Base-by-base conservation (phyloP, 2,329 filamentous ascomycete species). In the Aspergillus sergii region DNA sequence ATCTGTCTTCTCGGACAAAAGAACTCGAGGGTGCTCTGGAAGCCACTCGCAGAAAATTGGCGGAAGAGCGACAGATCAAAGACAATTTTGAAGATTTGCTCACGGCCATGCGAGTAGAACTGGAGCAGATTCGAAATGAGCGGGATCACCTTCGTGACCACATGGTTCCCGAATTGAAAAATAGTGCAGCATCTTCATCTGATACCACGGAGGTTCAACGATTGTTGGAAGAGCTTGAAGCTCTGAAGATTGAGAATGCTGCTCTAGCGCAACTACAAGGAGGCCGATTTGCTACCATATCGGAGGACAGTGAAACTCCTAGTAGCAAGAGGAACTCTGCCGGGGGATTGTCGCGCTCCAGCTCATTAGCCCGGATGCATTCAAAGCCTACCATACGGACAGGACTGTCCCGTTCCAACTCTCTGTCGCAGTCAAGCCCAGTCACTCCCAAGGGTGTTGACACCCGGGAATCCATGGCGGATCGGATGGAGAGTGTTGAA, bases 31-130 rank as follows among this genome's bases (percentile, higher is more conserved):
- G 80, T 59, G 88, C 88, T 0, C 88, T 96, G 67, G 93, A 97
- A 69, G 93, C 96, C 72, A 86, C 94, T 55, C 89, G 91, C 66
- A 88, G 94, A 70, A 90, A 92, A 69, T 83, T 99, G 51, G 84
- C 87, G 0, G 93, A 98, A 73, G 95, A 99, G 79, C 87, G 91
- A 61, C 87, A 92, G 75, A 88, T 91, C 70, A 97, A 96, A 77
- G 89, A 92, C 73, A 97, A 96, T 76, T 96, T 98, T 71, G 93
- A 98, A 79, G 94, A 97, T 75, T 85, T 99, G 50, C 84, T 98
- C 51, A 88, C 89, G 8, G 94, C 92, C 6, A 88, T 98, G 69
- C 91, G 91, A 70, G 86, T 88, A 28, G 93, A 99, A 75, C 83
- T 98, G 16, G 87, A 94, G 71, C 91, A 88, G 68, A 88, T 93